Base-by-base conservation (phyloP, 352 stramenopile genomes). In the Phytophthora sansomeana region DNA sequence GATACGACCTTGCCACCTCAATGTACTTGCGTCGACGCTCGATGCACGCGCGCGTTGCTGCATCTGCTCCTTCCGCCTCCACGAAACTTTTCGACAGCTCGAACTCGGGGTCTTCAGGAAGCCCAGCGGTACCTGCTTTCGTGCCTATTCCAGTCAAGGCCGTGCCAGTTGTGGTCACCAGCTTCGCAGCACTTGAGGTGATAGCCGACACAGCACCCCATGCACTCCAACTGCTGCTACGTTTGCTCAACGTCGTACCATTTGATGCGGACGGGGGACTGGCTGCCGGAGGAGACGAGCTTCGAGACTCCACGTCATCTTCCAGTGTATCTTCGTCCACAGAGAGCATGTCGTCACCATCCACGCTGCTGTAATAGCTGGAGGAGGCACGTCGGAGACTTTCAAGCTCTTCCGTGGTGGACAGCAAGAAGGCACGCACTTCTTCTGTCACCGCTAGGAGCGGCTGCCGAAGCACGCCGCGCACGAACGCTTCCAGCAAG, bases 321-420 rank as follows among this genome's bases (percentile, higher is more conserved):
- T 72, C 68, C 14, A 73, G 58, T 6, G 53, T 42, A 13, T 83
- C 68, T 13, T 80, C 74, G 35, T 86, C 72, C 7, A 85, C 57
- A 8, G 78, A 67, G 19, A 80, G 74, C n/a, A 68, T 41, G 26
- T 87, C 77, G 35, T 83, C 79, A 10, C 63, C 65, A n/a, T 77
- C 77, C 33, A 85, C 55, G 29, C 32, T 81, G 51, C 54, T 76
- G 52, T 79, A 75, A 28, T 79, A 76, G n/a, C 47, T 69, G 6
- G 54, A 72, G 24, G 78, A 80, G 0, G 80, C 72, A 30, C 88
- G 82, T 54, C 81, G 74, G 1, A 92, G 73, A 58, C 81, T 83
- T 62, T 93, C 87, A 2, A 95, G 71, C 54, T 95, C 87, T 77
- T 95, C 87, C 1, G 87, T 93, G 5, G 87, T 93, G 5, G 81